Evolutionary conservation across 805 yeast genomes (phyloP), one percentile per base, ranked within the genome.

Genomic region (Millerozyma acaciae): DNA sequence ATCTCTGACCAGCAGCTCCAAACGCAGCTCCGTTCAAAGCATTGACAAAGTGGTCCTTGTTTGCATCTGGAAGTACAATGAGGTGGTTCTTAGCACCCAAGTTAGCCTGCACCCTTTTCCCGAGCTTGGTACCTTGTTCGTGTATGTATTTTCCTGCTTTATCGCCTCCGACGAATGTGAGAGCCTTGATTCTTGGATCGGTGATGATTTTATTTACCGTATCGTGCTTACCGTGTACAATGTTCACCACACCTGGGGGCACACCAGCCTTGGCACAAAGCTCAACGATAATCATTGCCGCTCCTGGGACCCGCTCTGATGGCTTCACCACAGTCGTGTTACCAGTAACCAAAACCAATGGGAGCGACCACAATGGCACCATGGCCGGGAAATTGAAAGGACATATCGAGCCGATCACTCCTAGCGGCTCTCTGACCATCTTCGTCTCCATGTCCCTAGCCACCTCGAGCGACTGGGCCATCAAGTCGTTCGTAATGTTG

Each of bases 301-400:
- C 83, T 34, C 88, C 88, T n/a, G 90, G 90, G 40, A 82, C 86
- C 36, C 85, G 61, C 64, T 82, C 90, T 33, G 84, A 59, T 2
- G 73, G 73, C 70, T 80, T 54, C 66, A 76, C 60, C 50, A 81
- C 53, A 52, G 75, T 71, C 25, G 87, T 77, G 66, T 82, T 83
- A 43, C 90, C 90, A 15, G 87, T 80, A 30, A 73, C 82, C 37
- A 79, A 65, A 9, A 74, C 62, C 43, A 78, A 65, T 6, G 84
- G 84, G 35, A 78, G 60, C 17, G 79, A 69, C 84, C 84, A 78
- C 45, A 78, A 65, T 7, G 82, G 82, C 45, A 84, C 84, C 90
- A 82, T 82, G 27, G 86, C 89, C 16, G 90, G 90, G 75, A 82
- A 82, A 63, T 82, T 82, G 67, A 82, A 82, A 14, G 90, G 90